Base-by-base conservation (phyloP, 208 protist species). In the Acanthamoeba royreba region DNA sequence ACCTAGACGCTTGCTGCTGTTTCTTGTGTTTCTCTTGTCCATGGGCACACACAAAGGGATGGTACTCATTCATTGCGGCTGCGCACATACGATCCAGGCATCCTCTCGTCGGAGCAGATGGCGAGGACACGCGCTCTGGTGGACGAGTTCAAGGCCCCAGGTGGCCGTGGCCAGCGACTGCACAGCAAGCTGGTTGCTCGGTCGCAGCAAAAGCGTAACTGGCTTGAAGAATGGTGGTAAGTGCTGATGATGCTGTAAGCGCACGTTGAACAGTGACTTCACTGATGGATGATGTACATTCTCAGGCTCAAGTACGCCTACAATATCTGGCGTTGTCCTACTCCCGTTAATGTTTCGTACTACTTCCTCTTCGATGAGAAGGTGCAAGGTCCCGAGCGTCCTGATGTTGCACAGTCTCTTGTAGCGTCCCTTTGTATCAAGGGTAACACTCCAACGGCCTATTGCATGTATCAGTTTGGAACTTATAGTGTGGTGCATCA, bases 211-310 rank as follows among this genome's bases (percentile, higher is more conserved):
- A 46, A 88, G 46, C 43, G 46, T 1, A 66, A 53, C 47, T 88
- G 81, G 81, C 52, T 88, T 17, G 81, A 88, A 49, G 81, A 42
- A 35, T 88, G 81, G 81, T 88, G 81, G 81, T 53, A 63, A 31
- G 52, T n/a, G n/a, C n/a, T n/a, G 58, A 28, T 49, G 0, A 49
- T 43, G 9, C 45, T 45, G 22, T 17, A 61, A 28, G 22, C 22
- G 19, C n/a, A n/a, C n/a, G 0, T n/a, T n/a, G 19, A 17, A 61
- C 52, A 1, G 52, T n/a, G 52, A 61, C 9, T n/a, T n/a, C n/a
- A n/a, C n/a, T n/a, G n/a, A n/a, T n/a, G n/a, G n/a, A n/a, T n/a
- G n/a, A n/a, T n/a, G n/a, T n/a, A n/a, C n/a, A n/a, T n/a, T n/a
- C 49, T 9, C 2, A 81, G 72, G 72, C 72, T 81, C 72, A 81